Percentiles rank a stretch among this genome's conserved stretches.
phyloP scores from a whole-genome alignment of 2,329 filamentous ascomycete species.

The Colletotrichum coccodes region DNA sequence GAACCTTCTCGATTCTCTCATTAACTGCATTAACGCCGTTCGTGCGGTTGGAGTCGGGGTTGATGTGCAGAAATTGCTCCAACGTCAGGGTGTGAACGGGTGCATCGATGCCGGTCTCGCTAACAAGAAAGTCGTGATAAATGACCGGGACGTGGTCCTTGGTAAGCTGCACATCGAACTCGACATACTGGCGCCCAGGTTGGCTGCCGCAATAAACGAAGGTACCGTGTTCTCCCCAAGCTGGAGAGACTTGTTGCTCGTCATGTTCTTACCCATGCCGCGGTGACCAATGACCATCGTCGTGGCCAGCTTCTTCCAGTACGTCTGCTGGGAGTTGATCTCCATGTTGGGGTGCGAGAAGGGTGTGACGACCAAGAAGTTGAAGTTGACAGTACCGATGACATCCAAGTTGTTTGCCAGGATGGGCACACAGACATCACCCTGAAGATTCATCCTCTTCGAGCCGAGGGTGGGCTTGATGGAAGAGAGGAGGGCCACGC shows the following conservation, averaged over 20 bases:
- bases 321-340: conserved; percentile 89
- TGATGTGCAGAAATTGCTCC: conserved; percentile 94
- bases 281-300: conserved; percentile 83
- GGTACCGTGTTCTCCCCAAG: conserved; percentile 95
- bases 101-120: conserved; percentile 96
- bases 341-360: conserved; percentile 96
- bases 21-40: conserved; percentile 39
- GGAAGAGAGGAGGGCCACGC: conserved; percentile 86
- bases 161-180: conserved; percentile 94
- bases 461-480: conserved; percentile 85
- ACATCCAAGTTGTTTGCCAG: conserved; percentile 86
- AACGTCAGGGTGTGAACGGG: conserved; percentile 94
- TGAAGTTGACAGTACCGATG: conserved; percentile 96
- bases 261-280: conserved; percentile 90
- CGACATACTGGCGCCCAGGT: conserved; percentile 84
- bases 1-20: conserved; percentile 40
- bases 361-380: conserved; percentile 93
- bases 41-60: conserved; percentile 55
- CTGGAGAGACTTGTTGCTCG: conserved; percentile 86
- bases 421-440: conserved; percentile 92
- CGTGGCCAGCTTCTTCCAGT: conserved; percentile 92
- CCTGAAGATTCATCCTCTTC: conserved; percentile 90
- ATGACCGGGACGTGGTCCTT: conserved; percentile 98
- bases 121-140: conserved; percentile 98
- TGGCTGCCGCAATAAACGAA: conserved; percentile 96